phyloP scores from a whole-genome alignment of 441 rosid genomes.

The Adansonia madagascariensis region DNA sequence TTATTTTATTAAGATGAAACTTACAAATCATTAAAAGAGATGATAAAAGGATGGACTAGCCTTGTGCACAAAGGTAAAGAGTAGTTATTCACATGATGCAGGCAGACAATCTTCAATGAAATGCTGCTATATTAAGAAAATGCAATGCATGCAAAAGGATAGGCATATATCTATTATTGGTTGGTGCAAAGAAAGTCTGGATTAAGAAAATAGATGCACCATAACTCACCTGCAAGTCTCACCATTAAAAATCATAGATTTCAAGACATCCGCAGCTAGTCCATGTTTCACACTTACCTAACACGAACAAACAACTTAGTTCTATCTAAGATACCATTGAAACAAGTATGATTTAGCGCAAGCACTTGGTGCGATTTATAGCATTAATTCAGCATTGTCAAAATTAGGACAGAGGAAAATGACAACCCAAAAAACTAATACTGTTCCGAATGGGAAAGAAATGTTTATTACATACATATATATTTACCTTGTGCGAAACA shows the following conservation, averaged over 20 bases:
- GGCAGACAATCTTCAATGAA: not conserved
- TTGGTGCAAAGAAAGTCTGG: not conserved
- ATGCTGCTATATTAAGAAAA: not conserved
- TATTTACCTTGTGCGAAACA: slow-evolving; percentile 67
- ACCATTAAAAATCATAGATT: slow-evolving; percentile 67
- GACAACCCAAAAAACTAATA: not conserved
- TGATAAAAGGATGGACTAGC: not conserved
- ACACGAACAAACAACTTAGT: slow-evolving; percentile 28
- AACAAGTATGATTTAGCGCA: not conserved
- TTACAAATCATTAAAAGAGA: not conserved
- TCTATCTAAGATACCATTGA: not conserved
- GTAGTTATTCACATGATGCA: not conserved
- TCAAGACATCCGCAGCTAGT: slow-evolving; percentile 66
- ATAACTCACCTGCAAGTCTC: slow-evolving; percentile 68
- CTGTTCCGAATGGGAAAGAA: not conserved
- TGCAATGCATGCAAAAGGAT: slow-evolving; percentile 2
- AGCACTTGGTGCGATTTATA: slow-evolving; percentile 3
- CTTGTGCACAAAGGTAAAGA: not conserved
- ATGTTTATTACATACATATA: slow-evolving; percentile 19
- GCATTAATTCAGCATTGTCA: slow-evolving; percentile 1
- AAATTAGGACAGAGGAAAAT: slow-evolving; percentile 9
- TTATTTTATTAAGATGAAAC: slow-evolving; percentile 16
- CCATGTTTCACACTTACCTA: slow-evolving; percentile 78
- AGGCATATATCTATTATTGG: not conserved
- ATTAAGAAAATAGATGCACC: not conserved